These are phyloP conservation scores for Beauveria rudraprayagi DNA, from an alignment of 2,329 filamentous ascomycete species.

Conservation along the genomic window DNA sequence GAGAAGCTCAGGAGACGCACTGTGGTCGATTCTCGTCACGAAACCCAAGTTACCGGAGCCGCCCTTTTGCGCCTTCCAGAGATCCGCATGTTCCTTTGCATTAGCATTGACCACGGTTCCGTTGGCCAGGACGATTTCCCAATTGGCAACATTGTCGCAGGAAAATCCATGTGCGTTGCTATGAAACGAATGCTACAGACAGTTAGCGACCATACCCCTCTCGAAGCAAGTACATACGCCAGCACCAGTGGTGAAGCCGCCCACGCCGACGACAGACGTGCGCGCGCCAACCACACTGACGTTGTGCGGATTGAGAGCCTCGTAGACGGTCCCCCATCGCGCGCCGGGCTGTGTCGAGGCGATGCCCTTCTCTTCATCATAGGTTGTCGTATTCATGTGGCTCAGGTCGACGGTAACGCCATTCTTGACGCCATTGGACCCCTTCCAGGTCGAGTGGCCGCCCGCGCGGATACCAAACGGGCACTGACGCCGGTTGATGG, in stretches of 20 bases:
- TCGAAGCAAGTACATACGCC: slow-evolving; percentile 13
- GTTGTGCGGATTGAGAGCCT: slow-evolving; percentile 22
- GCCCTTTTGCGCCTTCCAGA: slow-evolving; percentile 38
- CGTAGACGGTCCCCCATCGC: slow-evolving; percentile 29
- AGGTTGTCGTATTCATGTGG: slow-evolving; percentile 24
- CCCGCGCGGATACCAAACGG: slow-evolving; percentile 25
- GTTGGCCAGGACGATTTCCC: slow-evolving; percentile 34
- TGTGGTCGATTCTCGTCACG: slow-evolving; percentile 22
- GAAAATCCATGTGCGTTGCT: slow-evolving; percentile 28
- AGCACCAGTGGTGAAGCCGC: slow-evolving; percentile 22
- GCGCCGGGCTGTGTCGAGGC: slow-evolving; percentile 30
- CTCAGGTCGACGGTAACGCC: slow-evolving; percentile 24
- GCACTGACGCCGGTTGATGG: slow-evolving; percentile 17
- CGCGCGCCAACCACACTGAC: slow-evolving; percentile 37
- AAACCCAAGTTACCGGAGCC: slow-evolving; percentile 40
- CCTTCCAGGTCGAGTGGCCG: slow-evolving; percentile 25
- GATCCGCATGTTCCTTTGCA: slow-evolving; percentile 26
- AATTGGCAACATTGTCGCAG: slow-evolving; percentile 33
- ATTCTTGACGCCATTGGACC: slow-evolving; percentile 20
- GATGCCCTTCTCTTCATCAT: slow-evolving; percentile 20
- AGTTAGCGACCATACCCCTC: background rate
- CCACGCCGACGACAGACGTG: slow-evolving; percentile 25
- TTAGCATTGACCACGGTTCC: slow-evolving; percentile 35
- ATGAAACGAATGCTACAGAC: slow-evolving; percentile 23
- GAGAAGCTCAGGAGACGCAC: background rate